Base-by-base conservation (phyloP, 805 yeast genomes). In the Lachancea waltii region DNA sequence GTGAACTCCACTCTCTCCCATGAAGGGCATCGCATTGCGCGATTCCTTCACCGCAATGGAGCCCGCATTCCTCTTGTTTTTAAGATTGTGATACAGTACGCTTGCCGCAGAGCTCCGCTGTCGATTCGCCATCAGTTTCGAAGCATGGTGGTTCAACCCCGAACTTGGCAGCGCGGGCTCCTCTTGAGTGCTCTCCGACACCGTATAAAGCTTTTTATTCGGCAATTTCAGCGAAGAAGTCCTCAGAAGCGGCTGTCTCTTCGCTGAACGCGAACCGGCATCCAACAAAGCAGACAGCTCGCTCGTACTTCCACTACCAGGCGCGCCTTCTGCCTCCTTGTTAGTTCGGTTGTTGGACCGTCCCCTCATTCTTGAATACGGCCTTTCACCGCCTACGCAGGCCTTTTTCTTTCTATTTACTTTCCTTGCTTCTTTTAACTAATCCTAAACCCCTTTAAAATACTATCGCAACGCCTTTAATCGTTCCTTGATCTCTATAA, bases 51-150 rank as follows among this genome's bases (percentile, higher is more conserved):
- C 16, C 20, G 37, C 24, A 15, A 38, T 7, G 20, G 22, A 23
- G 34, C 34, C 33, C 23, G 33, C 15, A 30, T 38, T 33, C 9
- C 39, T 32, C 25, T 40, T 40, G 20, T 36, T 36, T 44, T 42
- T 42, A 13, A 46, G 35, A 29, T 34, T 46, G 13, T 42, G 40
- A 23, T 40, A 42, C 9, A 48, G 34, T 7, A 40, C 33, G 24
- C 40, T 46, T 26, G 42, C 41, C 7, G 44, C 45, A 13, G 43
- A 41, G 24, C 45, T 41, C 10, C 47, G 43, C 21, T 42, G 43
- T 18, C 42, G 41, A 11, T 34, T 25, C 5, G 42, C 42, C 15
- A 37, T 39, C 16, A 34, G 34, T 27, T 35, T 34, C 21, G 30
- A 38, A 5, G 40, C 36, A 13, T 38, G 37, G 10, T 38, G 28